Evolutionary conservation across 768 basidiomycete species (phyloP), one percentile per base, ranked within the genome.

Genomic region (Tylopilus vinaceipallidus): DNA sequence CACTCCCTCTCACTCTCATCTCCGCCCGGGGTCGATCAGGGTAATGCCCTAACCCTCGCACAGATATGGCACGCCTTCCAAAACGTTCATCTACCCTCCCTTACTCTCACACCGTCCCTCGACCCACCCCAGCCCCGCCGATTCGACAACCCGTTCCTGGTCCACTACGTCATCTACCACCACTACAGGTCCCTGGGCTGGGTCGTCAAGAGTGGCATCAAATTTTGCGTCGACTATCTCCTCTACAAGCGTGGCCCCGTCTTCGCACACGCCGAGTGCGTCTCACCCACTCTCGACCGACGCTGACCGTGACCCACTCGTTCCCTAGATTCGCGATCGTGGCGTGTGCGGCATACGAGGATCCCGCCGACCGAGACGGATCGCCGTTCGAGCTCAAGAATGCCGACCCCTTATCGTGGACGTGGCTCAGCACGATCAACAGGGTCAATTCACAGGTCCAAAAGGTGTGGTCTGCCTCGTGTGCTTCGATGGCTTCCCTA

Each of bases 371-470:
- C 64, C 79, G 80, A 51, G 70, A 74, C 20, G 65, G 75, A 0
- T 92, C 88, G 3, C 79, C 82, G 0, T 81, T 86, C 56, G 67
- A 77, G 20, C 72, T 90, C 2, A 79, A 80, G 50, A 88, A 91
- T 47, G 69, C 80, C 2, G 71, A 78, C 17, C 88, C 89, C 2
- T 89, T 91, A 61, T 74, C 85, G 10, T 99, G 97, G 97, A 80
- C 90, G 12, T 98, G 94, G 95, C 78, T 99, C 24, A 93, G 91
- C 69, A 99, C 97, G 1, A 81, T 99, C 53, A 98, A 97, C 64
- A 83, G 97, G 32, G 95, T 98, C 12, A 98, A 95, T 66, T 85
- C 91, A 0, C 93, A 97, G 64, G 95, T 98, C 4, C 92, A 94
- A 71, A 99, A 99, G 82, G 95, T 91, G 20, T 14, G 93, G 86